These are phyloP conservation scores for Pisolithus marmoratus DNA, from an alignment of 768 basidiomycete species.

Conservation along the genomic window DNA sequence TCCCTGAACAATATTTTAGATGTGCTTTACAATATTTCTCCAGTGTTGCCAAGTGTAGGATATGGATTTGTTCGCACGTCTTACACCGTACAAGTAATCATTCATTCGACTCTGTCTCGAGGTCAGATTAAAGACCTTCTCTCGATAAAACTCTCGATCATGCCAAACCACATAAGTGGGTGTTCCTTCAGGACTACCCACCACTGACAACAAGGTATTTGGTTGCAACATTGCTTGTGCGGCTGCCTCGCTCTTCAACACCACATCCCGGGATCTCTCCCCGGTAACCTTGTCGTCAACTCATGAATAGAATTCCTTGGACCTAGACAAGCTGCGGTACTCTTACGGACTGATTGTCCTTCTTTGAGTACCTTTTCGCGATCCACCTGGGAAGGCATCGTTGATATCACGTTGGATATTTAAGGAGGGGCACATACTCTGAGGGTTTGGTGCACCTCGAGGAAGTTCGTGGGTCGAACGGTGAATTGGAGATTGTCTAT, in stretches of 20 bases:
- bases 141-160: conserved; percentile 81
- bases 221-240: conserved; percentile 83
- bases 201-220: conserved; percentile 65
- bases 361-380: conserved; percentile 58
- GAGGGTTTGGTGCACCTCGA: conserved; percentile 67
- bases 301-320: conserved; percentile 78
- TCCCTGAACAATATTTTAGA: no score
- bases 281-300: conserved; percentile 64
- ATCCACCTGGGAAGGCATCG: conserved; percentile 49
- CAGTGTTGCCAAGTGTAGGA: no score
- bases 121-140: conserved; percentile 39
- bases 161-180: conserved; percentile 61
- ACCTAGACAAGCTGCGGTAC: conserved; percentile 77
- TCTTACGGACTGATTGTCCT: conserved; percentile 72
- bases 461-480: conserved; percentile 53
- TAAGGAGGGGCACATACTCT: conserved; percentile 36
- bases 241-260: conserved; percentile 82
- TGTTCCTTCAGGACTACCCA: conserved; percentile 74
- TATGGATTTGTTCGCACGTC: no score
- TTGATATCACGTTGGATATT: not conserved
- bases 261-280: conserved; percentile 71
- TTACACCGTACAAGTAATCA: not conserved
- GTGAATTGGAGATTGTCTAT: conserved; percentile 60
- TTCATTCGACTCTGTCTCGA: not conserved
- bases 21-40: no score